These are phyloP conservation scores for Rhynchosporium secalis DNA, from an alignment of 2,329 filamentous ascomycete genomes.

Conservation along the genomic window DNA sequence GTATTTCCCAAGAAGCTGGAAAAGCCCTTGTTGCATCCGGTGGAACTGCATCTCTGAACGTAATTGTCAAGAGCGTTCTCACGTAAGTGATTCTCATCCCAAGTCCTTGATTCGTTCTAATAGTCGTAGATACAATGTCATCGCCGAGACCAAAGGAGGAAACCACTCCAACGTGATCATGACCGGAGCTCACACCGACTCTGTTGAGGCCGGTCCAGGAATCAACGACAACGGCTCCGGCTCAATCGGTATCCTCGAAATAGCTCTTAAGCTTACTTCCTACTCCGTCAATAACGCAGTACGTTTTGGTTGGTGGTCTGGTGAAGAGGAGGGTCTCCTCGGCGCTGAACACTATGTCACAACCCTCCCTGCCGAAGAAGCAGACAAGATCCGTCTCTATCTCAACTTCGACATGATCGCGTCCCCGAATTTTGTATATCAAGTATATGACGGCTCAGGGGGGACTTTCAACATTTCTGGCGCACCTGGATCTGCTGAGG, in stretches of 20 bases:
- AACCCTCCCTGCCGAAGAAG: conserved; percentile 53
- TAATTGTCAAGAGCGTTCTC: conserved; percentile 6
- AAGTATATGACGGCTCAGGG: conserved; percentile 54
- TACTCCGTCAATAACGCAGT: conserved; percentile 63
- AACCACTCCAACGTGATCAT: conserved; percentile 64
- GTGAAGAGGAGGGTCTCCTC: conserved; percentile 63
- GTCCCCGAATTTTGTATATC: conserved; percentile 63
- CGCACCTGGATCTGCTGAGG: conserved; percentile 45
- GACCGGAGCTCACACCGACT: conserved; percentile 64
- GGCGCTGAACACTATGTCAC: conserved; percentile 62
- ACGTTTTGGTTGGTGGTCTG: conserved; percentile 66
- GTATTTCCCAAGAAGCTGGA: conserved; percentile 46
- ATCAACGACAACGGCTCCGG: conserved; percentile 43
- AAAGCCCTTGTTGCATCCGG: conserved; percentile 21
- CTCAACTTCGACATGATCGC: conserved; percentile 71
- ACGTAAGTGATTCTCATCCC: neutral
- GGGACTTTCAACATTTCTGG: conserved; percentile 48
- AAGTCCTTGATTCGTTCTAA: neutral
- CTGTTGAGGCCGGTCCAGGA: conserved; percentile 57
- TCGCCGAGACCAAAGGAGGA: conserved; percentile 59
- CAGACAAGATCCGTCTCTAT: conserved; percentile 60
- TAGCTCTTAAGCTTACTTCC: conserved; percentile 56
- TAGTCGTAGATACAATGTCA: conserved; percentile 48
- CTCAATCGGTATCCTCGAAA: conserved; percentile 54
- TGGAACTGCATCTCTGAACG: conserved; percentile 18